Conservation (phyloP, 345 rosid genomes). For the Bruguiera sexangula region DNA sequence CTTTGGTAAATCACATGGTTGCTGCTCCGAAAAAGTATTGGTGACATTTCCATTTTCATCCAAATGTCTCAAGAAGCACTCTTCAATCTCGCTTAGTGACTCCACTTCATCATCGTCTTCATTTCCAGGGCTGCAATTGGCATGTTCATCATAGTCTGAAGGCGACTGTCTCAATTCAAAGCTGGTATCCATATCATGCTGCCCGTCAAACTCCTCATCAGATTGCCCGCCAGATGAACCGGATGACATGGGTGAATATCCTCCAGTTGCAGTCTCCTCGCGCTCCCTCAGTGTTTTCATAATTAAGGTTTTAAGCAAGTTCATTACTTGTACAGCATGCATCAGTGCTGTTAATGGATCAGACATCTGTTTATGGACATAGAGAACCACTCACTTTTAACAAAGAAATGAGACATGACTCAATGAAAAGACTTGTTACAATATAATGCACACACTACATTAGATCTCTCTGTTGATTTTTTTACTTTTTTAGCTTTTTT, state of each 20-base stretch:
- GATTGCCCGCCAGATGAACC: constrained; percentile 53
- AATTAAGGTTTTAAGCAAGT: constrained; percentile 84
- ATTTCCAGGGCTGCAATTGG: constrained; percentile 30
- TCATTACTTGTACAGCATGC: constrained; percentile 99
- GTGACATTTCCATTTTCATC: constrained; percentile 22
- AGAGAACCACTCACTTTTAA: neutral
- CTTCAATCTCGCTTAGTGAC: constrained; percentile 60
- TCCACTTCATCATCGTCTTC: constrained; percentile 50
- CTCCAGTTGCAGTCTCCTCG: constrained; percentile 58
- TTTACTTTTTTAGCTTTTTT: too few relatives aligned
- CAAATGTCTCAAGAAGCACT: constrained; percentile 61
- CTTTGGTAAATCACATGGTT: constrained; percentile 12
- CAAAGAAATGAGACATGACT: neutral
- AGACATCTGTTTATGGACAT: constrained; percentile 55
- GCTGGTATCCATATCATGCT: constrained; percentile 77
- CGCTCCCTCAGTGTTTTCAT: constrained; percentile 58
- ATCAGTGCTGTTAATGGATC: constrained; percentile 91
- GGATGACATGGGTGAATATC: constrained; percentile 63
- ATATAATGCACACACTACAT: neutral
- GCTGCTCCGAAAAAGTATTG: constrained; percentile 14
- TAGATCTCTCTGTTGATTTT: too few relatives aligned
- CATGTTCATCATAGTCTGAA: constrained; percentile 49
- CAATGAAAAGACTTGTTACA: too few relatives aligned
- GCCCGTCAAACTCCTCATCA: constrained; percentile 62
- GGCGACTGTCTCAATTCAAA: constrained; percentile 54